Evolutionary conservation across 2,329 filamentous ascomycete genomes (phyloP).

Genomic region (Truncatella angustata): DNA sequence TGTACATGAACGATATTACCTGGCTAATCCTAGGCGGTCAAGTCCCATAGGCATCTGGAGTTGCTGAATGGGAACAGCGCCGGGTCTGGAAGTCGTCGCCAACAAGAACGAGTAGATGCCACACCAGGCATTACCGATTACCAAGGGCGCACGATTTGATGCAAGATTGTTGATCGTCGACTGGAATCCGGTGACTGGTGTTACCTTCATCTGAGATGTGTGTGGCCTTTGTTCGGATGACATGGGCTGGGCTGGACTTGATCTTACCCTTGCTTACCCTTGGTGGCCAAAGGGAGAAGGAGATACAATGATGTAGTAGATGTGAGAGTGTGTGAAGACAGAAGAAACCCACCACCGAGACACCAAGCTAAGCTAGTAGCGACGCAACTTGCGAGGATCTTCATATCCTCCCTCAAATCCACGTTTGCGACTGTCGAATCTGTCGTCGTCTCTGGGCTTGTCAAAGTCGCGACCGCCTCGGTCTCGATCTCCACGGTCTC

Average conservation of each 20-base stretch:
- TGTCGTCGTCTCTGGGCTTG: conserved; percentile 54
- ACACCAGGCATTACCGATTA: too few species aligned
- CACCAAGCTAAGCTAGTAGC: conserved; percentile 44
- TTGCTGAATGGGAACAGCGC: too few species aligned
- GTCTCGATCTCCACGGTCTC: conserved; percentile 50
- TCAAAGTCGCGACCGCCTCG: conserved; percentile 50
- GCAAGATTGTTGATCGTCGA: neutral
- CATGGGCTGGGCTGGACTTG: conserved; percentile 3
- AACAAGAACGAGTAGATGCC: too few species aligned
- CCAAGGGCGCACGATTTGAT: neutral
- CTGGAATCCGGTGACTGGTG: neutral
- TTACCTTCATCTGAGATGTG: conserved; percentile 7
- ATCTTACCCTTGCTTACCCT: conserved; percentile 36
- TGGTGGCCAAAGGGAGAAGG: conserved; percentile 32
- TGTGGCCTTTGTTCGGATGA: neutral
- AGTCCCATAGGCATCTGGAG: neutral
- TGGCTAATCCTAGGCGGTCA: conserved; percentile 3
- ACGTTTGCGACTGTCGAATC: conserved; percentile 54
- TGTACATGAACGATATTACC: conserved; percentile 7
- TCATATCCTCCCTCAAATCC: conserved; percentile 78
- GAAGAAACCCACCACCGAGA: conserved; percentile 45
- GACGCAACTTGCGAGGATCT: conserved; percentile 67
- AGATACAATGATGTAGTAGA: conserved; percentile 29
- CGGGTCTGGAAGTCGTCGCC: too few species aligned
- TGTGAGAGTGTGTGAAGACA: conserved; percentile 29